Percentiles rank a stretch among this genome's conserved stretches.
phyloP scores from a whole-genome alignment of 768 basidiomycete species.

The Boletus rex-veris region DNA sequence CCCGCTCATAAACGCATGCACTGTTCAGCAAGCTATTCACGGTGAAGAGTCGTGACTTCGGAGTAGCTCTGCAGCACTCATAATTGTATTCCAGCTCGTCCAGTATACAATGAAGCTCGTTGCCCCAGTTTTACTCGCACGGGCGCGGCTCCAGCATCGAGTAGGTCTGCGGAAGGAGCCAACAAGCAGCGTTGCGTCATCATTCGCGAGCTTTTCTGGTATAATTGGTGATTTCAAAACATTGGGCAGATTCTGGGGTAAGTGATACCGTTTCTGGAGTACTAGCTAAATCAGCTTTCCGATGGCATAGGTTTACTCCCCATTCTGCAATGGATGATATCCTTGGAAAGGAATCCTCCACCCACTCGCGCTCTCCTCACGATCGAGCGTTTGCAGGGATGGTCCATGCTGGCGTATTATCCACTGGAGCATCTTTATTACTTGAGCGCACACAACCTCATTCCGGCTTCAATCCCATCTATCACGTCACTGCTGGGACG shows the following conservation, averaged over 20 bases:
- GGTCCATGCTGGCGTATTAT: slow-evolving; percentile 75
- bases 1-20: slow-evolving; percentile 8
- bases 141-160: slow-evolving; percentile 66
- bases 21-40: slow-evolving; percentile 66
- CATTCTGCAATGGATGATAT: slow-evolving; percentile 76
- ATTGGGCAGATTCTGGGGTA: slow-evolving; percentile 80
- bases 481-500: slow-evolving; percentile 41
- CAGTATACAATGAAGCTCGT: slow-evolving; percentile 73
- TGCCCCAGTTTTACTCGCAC: slow-evolving; percentile 59
- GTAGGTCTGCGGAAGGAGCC: slow-evolving; percentile 55
- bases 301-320: slow-evolving; percentile 60
- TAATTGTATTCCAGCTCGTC: slow-evolving; percentile 47
- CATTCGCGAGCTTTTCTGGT: slow-evolving; percentile 51
- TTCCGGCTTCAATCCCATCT: slow-evolving; percentile 53
- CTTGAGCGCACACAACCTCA: slow-evolving; percentile 55
- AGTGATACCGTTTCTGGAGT: slow-evolving; percentile 17
- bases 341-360: slow-evolving; percentile 66
- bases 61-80: background rate
- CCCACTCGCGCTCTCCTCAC: slow-evolving; percentile 68
- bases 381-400: slow-evolving; percentile 74
- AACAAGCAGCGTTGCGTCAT: slow-evolving; percentile 50
- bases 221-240: slow-evolving; percentile 66
- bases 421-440: slow-evolving; percentile 77
- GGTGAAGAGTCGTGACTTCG: slow-evolving; percentile 35
- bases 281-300: background rate